These are phyloP conservation scores for Oemleria cerasiformis DNA, from an alignment of 306 rosid genomes.

Conservation along the genomic window DNA sequence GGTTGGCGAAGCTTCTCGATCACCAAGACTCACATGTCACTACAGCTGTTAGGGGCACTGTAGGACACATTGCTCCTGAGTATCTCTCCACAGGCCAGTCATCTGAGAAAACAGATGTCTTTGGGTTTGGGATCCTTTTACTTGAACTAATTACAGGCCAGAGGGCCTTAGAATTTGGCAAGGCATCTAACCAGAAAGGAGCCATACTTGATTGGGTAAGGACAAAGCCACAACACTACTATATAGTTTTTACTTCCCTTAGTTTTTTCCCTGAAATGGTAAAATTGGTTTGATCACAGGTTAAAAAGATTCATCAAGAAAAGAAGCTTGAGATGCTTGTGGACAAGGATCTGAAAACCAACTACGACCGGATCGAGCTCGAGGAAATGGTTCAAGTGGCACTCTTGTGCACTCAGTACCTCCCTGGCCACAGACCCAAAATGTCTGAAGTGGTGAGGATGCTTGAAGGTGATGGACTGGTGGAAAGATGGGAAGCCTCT, in stretches of 20 bases:
- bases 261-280: neutral
- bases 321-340: conserved; percentile 77
- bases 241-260: neutral
- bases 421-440: conserved; percentile 76
- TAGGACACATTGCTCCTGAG: conserved; percentile 94
- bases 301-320: conserved; percentile 73
- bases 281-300: conserved; percentile 41
- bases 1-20: conserved; percentile 92
- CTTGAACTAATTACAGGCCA: conserved; percentile 89
- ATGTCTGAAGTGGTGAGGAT: conserved; percentile 91
- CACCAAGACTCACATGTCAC: conserved; percentile 96
- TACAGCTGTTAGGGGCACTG: conserved; percentile 92
- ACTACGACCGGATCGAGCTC: conserved; percentile 74
- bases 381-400: conserved; percentile 93
- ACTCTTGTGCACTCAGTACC: conserved; percentile 84
- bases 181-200: conserved; percentile 85
- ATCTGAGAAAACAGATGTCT: conserved; percentile 92
- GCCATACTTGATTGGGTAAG: conserved; percentile 95
- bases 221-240: neutral
- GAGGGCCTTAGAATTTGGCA: conserved; percentile 85
- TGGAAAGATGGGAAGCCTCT: conserved; percentile 90
- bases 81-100: conserved; percentile 97
- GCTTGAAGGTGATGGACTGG: conserved; percentile 98
- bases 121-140: conserved; percentile 87
- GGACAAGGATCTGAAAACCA: conserved; percentile 75